A percentile compares a stretch with the other conserved stretches of the same genome.
Evolutionary conservation across 495 filamentous ascomycete species (phyloP).

Genomic region (Neurospora sublineolata): DNA sequence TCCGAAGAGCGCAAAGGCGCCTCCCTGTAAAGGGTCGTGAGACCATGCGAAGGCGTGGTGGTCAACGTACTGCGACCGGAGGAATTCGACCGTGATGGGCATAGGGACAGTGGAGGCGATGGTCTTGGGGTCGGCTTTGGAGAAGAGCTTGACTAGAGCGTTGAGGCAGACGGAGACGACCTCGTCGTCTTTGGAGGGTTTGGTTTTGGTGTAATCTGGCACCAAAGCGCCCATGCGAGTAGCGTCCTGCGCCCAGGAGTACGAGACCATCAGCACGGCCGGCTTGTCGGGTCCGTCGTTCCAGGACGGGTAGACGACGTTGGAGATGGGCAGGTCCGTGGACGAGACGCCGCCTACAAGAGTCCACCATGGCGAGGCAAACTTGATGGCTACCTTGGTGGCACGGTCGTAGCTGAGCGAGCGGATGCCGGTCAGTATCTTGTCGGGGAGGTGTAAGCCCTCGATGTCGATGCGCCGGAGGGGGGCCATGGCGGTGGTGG

Average conservation of each 20-base stretch:
- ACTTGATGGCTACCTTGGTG: slow-evolving; percentile 25
- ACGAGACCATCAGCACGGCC: slow-evolving; percentile 30
- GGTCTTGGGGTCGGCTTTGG: neutral
- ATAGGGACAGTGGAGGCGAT: slow-evolving; percentile 1
- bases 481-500: slow-evolving; percentile 18
- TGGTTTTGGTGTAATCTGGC: slow-evolving; percentile 7
- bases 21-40: slow-evolving; percentile 24
- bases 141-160: slow-evolving; percentile 5
- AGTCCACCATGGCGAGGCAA: slow-evolving; percentile 23
- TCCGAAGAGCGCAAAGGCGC: slow-evolving; percentile 36
- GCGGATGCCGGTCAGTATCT: slow-evolving; percentile 18
- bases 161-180: slow-evolving; percentile 3
- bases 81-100: slow-evolving; percentile 3
- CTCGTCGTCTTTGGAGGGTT: slow-evolving; percentile 12
- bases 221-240: slow-evolving; percentile 26
- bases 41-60: slow-evolving; percentile 29
- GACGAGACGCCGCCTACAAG: slow-evolving; percentile 20
- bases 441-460: slow-evolving; percentile 8
- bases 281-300: slow-evolving; percentile 18
- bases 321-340: slow-evolving; percentile 29
- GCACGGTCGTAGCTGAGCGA: slow-evolving; percentile 19
- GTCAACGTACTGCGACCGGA: slow-evolving; percentile 11
- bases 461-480: slow-evolving; percentile 20
- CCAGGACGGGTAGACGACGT: slow-evolving; percentile 36
- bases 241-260: slow-evolving; percentile 35